Percentiles rank a stretch among this genome's conserved stretches.
phyloP scores from a whole-genome alignment of 495 filamentous ascomycete species.

The Extremus antarcticus region DNA sequence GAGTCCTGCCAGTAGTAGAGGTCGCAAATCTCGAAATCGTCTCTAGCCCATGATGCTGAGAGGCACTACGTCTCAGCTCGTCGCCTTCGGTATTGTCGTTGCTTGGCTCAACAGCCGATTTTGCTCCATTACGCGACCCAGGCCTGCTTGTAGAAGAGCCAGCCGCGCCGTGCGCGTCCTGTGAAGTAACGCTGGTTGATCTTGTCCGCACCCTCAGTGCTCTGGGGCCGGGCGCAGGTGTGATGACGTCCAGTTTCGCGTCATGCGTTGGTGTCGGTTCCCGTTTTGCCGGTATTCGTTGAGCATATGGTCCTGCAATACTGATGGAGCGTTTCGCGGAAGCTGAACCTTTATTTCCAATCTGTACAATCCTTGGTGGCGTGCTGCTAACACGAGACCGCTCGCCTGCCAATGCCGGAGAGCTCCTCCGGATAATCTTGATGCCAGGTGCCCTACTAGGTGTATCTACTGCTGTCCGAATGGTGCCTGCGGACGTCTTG shows the following conservation, averaged over 20 bases:
- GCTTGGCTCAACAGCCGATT: neutral
- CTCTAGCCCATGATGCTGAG: constrained; percentile 13
- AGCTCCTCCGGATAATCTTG: constrained; percentile 19
- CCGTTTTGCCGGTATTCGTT: constrained; percentile 5
- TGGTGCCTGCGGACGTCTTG: constrained; percentile 10
- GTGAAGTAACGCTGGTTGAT: constrained; percentile 15
- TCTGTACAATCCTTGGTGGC: constrained; percentile 18
- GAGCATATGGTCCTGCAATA: constrained; percentile 17
- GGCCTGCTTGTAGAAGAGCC: constrained; percentile 9
- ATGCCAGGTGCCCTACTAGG: constrained; percentile 19
- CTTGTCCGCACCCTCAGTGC: constrained; percentile 15
- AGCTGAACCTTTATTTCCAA: constrained; percentile 5
- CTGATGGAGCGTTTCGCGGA: constrained; percentile 12
- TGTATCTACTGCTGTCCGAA: constrained; percentile 11
- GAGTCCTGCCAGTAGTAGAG: constrained; percentile 10
- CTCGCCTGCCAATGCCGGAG: constrained; percentile 12
- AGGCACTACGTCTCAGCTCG: constrained; percentile 5
- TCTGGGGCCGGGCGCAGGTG: constrained; percentile 19
- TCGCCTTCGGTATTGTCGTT: neutral
- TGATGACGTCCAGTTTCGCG: constrained; percentile 12
- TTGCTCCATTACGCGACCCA: constrained; percentile 9
- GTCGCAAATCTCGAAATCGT: constrained; percentile 5
- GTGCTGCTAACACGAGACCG: constrained; percentile 4
- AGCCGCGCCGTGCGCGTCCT: constrained; percentile 8
- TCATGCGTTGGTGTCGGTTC: constrained; percentile 11